Conservation (phyloP, 108 stramenopile genomes). For the Fragilaria crotonensis region DNA sequence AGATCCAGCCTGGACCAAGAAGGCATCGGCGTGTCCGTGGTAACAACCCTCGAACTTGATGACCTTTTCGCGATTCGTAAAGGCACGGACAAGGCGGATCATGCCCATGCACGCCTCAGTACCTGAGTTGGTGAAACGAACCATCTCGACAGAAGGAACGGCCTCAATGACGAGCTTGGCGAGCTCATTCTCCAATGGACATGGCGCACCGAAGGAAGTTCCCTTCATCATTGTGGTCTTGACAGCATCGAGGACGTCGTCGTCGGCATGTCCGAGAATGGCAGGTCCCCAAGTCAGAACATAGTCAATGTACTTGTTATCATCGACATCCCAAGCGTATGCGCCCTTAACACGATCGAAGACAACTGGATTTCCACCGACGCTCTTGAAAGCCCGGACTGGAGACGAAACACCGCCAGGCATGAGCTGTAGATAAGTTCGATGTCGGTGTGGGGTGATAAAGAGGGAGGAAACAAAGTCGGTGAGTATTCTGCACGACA, state of each 20-base stretch:
- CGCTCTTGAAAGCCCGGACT: slow-evolving; percentile 97
- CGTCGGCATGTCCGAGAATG: slow-evolving; percentile 96
- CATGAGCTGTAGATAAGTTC: slow-evolving; percentile 81
- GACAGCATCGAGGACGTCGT: slow-evolving; percentile 92
- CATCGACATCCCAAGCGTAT: slow-evolving; percentile 99
- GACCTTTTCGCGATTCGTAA: slow-evolving; percentile 89
- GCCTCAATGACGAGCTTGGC: slow-evolving; percentile 96
- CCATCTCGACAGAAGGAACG: slow-evolving; percentile 98
- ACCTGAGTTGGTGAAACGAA: slow-evolving; percentile 98
- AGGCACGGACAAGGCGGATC: slow-evolving; percentile 96
- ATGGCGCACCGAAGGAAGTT: slow-evolving; percentile 96
- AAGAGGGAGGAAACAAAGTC: slow-evolving; percentile 1
- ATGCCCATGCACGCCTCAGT: slow-evolving; percentile 99
- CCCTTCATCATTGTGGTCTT: slow-evolving; percentile 93
- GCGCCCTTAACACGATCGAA: slow-evolving; percentile 96
- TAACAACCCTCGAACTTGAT: slow-evolving; percentile 99
- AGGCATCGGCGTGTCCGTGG: slow-evolving; percentile 98
- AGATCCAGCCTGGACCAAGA: slow-evolving; percentile 97
- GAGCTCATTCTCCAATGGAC: slow-evolving; percentile 91
- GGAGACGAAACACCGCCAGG: slow-evolving; percentile 97
- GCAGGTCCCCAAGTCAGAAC: slow-evolving; percentile 99
- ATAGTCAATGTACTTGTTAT: slow-evolving; percentile 92
- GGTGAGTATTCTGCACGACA: background rate
- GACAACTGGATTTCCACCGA: slow-evolving; percentile 96
- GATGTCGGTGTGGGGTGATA: background rate